phyloP scores from a whole-genome alignment of 1,284 basidiomycete genomes.

The Prillingera fragicola region DNA sequence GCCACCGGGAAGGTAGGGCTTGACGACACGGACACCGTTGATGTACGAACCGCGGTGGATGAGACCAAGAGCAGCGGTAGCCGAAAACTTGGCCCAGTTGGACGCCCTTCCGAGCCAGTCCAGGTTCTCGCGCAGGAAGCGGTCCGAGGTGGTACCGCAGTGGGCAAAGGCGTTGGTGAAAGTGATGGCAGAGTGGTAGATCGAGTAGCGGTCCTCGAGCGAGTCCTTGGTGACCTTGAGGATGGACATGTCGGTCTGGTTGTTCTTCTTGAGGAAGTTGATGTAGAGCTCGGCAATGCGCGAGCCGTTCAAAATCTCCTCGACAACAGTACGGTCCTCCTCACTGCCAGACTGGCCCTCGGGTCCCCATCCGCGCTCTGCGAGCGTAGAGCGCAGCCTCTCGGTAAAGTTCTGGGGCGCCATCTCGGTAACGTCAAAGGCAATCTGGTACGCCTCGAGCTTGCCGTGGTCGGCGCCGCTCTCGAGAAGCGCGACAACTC shows the following conservation, averaged over 20 bases:
- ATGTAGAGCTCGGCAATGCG: slow-evolving; percentile 85
- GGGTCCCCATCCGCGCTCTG: slow-evolving; percentile 28
- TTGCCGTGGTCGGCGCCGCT: slow-evolving; percentile 50
- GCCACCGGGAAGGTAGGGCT: slow-evolving; percentile 84
- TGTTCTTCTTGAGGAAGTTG: slow-evolving; percentile 89
- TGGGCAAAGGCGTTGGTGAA: slow-evolving; percentile 95
- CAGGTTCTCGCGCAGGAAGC: slow-evolving; percentile 86
- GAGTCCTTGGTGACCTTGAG: slow-evolving; percentile 85
- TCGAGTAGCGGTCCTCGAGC: slow-evolving; percentile 87
- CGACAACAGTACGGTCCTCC: slow-evolving; percentile 43
- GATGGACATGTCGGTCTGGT: slow-evolving; percentile 83
- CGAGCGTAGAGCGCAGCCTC: slow-evolving; percentile 50
- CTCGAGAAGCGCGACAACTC: slow-evolving; percentile 36
- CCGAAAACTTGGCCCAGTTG: slow-evolving; percentile 97
- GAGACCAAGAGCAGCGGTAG: slow-evolving; percentile 88
- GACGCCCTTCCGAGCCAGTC: slow-evolving; percentile 89
- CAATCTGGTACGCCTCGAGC: slow-evolving; percentile 82
- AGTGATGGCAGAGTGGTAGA: slow-evolving; percentile 91
- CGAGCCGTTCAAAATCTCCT: slow-evolving; percentile 71
- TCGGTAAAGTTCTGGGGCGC: slow-evolving; percentile 87
- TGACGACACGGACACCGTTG: slow-evolving; percentile 83
- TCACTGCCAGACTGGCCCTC: slow-evolving; percentile 57
- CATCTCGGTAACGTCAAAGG: slow-evolving; percentile 87
- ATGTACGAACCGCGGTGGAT: slow-evolving; percentile 94
- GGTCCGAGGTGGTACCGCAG: slow-evolving; percentile 87